Base-by-base conservation (phyloP, 768 basidiomycete genomes). In the Termitomyces sp. region DNA sequence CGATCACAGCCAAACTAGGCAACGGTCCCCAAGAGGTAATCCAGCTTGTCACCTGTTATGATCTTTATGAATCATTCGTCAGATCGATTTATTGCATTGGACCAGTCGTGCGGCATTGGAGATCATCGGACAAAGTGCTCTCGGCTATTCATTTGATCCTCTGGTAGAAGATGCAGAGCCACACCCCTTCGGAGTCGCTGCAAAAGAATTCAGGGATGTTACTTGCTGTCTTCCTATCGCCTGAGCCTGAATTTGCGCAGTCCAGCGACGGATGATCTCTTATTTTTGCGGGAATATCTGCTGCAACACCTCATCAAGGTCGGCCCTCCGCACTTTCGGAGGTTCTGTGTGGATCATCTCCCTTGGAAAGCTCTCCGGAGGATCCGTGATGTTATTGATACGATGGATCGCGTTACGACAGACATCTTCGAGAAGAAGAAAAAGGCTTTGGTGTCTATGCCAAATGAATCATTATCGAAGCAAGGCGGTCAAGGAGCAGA, bases 361-460 rank as follows among this genome's bases (percentile, higher is more conserved):
- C 53, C 73, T 0, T 69, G 62, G 60, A 56, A 64, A 44, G 57
- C 58, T 15, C 53, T 75, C 18, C 72, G 65, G 10, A 59, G 62
- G 24, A 55, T 71, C 22, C 61, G 68, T n/a, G 42, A 66, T 22
- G 70, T 76, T 28, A 61, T 73, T 8, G 76, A 77, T 39, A 59
- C 64, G 22, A 68, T 77, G 66, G 57, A 75, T 39, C 57, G 63
- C 10, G 70, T 68, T 0, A 73, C 73, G 1, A 60, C 59, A 4
- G 49, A 66, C 10, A 72, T 77, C 20, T 72, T 73, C 20, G 63
- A 70, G 16, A 60, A 62, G 24, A 77, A 76, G 67, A 75, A 72
- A 58, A 51, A 20, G 20, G 70, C 70, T 3, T 54, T 76, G 20
- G 57, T 55, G 10, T 39, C 28, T 39, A 50, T 33, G 70, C 70